Evolutionary conservation across 2,329 filamentous ascomycete species (phyloP).

Genomic region (Aspergillus pseudonomiae): DNA sequence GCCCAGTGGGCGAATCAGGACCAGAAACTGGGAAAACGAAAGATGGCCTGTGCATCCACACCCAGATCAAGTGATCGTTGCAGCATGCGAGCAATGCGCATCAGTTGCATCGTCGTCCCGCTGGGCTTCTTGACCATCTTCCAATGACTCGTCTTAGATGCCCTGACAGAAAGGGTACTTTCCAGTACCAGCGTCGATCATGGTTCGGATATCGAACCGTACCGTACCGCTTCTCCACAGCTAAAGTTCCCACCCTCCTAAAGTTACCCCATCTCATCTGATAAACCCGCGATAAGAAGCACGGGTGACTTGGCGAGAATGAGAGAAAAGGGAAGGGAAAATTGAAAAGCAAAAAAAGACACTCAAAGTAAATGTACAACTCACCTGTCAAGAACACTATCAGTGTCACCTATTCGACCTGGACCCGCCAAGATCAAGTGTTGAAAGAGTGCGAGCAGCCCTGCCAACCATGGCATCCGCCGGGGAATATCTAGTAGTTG

Average conservation of each 20-base stretch:
- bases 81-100: slow-evolving; percentile 55
- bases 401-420: slow-evolving; percentile 71
- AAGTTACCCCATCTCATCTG: slow-evolving; percentile 7
- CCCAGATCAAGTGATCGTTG: slow-evolving; percentile 63
- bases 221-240: slow-evolving; percentile 33
- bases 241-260: slow-evolving; percentile 23
- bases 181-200: slow-evolving; percentile 34
- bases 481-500: slow-evolving; percentile 72
- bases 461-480: slow-evolving; percentile 90
- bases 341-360: slow-evolving; percentile 10
- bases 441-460: slow-evolving; percentile 74
- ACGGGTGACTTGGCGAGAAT: neutral
- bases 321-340: slow-evolving; percentile 9
- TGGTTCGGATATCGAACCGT: slow-evolving; percentile 35
- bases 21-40: slow-evolving; percentile 13
- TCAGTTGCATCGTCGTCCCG: slow-evolving; percentile 30
- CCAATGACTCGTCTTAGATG: slow-evolving; percentile 26
- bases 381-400: slow-evolving; percentile 90
- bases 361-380: slow-evolving; percentile 42
- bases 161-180: slow-evolving; percentile 25
- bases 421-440: slow-evolving; percentile 73
- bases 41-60: slow-evolving; percentile 34
- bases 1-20: slow-evolving; percentile 3
- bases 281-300: slow-evolving; percentile 4
- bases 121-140: slow-evolving; percentile 9